Conservation (phyloP, 2,329 filamentous ascomycete species). For the Claviceps purpurea region DNA sequence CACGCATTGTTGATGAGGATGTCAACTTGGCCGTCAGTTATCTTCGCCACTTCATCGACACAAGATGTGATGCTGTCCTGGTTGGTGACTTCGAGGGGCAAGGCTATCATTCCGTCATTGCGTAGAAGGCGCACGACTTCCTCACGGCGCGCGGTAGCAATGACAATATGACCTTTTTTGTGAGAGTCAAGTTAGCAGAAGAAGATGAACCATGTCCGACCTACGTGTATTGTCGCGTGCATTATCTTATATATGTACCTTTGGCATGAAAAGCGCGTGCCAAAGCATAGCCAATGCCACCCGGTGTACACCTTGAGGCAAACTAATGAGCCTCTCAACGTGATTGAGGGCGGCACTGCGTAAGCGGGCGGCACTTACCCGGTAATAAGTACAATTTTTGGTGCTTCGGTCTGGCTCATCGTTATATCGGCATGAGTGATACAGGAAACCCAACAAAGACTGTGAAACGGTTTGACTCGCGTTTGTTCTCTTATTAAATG, state of each 20-base stretch:
- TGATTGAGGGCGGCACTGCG: neutral
- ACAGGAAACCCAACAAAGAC: too few species aligned
- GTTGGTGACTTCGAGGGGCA: neutral
- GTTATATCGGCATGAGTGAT: neutral
- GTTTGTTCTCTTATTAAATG: neutral
- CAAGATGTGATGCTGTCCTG: neutral
- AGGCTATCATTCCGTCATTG: neutral
- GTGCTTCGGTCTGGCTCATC: neutral
- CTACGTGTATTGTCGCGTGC: neutral
- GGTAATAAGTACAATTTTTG: neutral
- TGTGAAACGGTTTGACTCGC: neutral
- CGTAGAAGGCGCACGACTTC: neutral
- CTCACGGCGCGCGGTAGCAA: neutral
- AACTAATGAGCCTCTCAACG: neutral
- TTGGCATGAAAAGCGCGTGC: neutral
- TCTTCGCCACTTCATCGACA: neutral
- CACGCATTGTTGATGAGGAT: conserved; percentile 1
- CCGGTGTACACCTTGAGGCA: neutral
- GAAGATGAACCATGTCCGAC: neutral
- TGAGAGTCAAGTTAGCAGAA: neutral
- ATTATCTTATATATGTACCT: neutral
- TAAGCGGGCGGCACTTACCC: neutral
- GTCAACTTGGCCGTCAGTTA: neutral
- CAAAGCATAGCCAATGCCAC: neutral
- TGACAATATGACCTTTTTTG: neutral